A percentile compares a stretch with the other conserved stretches of the same genome.
Evolutionary conservation across 139 green algal genomes (phyloP).

Genomic region (Gonium pectorale): DNA sequence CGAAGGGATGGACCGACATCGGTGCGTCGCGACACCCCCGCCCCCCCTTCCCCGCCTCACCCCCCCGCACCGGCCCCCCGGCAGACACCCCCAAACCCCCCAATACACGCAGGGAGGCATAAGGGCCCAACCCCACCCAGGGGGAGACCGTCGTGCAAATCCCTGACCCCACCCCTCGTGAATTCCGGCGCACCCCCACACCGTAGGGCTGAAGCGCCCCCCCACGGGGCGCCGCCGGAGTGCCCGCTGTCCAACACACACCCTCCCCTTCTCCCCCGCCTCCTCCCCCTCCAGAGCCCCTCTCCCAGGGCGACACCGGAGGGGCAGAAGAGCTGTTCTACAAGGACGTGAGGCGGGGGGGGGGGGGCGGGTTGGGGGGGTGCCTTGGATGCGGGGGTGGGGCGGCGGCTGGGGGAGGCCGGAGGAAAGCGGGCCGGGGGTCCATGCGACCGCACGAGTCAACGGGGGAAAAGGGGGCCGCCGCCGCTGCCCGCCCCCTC

Average conservation of each 20-base stretch:
- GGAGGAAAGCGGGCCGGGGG: no score
- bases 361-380: no score
- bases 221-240: no score
- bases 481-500: no score
- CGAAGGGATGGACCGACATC: not conserved
- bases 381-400: no score
- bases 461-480: no score
- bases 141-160: not conserved
- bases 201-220: no score
- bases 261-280: not conserved
- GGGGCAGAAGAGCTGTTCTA: not conserved
- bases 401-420: no score
- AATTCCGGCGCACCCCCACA: not conserved
- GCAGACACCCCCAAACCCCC: not conserved
- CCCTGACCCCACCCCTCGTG: not conserved
- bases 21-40: not conserved
- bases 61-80: no score
- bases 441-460: no score
- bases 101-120: not conserved
- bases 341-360: not conserved
- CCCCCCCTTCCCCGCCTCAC: no score
- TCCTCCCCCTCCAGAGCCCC: not conserved
- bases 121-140: not conserved
- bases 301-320: constrained; percentile 8
- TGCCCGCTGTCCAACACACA: no score